phyloP scores from a whole-genome alignment of 306 rosid genomes.

The Gillenia trifoliata region DNA sequence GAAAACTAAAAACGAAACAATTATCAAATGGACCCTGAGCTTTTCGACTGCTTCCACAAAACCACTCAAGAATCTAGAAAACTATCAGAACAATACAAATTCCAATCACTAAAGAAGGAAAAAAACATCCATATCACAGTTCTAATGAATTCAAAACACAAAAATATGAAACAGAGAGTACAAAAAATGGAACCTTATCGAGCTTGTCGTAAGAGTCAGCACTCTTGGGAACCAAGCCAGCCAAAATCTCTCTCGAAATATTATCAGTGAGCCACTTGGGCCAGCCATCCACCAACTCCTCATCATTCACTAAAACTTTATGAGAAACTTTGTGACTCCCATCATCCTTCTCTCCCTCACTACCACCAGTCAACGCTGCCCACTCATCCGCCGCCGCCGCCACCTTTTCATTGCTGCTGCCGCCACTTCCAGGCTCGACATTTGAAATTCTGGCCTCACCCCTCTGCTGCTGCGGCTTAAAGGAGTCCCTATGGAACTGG shows the following conservation, averaged over 20 bases:
- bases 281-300: slow-evolving; percentile 38
- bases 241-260: slow-evolving; percentile 41
- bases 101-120: not conserved
- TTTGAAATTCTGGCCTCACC: slow-evolving; percentile 19
- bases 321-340: slow-evolving; percentile 13
- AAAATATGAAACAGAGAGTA: not conserved
- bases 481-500: slow-evolving; percentile 15
- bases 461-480: not conserved
- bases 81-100: not conserved
- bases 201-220: slow-evolving; percentile 76
- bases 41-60: not conserved
- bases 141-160: not conserved
- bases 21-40: too few relatives aligned
- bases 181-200: slow-evolving; percentile 48
- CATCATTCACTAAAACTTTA: slow-evolving; percentile 33
- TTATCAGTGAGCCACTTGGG: slow-evolving; percentile 54
- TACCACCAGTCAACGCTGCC: not conserved
- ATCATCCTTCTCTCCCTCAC: slow-evolving; percentile 22
- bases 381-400: not conserved
- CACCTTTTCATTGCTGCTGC: not conserved
- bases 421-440: slow-evolving; percentile 10
- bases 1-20: not conserved
- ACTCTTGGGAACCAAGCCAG: slow-evolving; percentile 64
- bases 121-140: not conserved
- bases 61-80: not conserved